Base-by-base conservation (phyloP, 1,284 basidiomycete genomes). In the Golubevia sp. region DNA sequence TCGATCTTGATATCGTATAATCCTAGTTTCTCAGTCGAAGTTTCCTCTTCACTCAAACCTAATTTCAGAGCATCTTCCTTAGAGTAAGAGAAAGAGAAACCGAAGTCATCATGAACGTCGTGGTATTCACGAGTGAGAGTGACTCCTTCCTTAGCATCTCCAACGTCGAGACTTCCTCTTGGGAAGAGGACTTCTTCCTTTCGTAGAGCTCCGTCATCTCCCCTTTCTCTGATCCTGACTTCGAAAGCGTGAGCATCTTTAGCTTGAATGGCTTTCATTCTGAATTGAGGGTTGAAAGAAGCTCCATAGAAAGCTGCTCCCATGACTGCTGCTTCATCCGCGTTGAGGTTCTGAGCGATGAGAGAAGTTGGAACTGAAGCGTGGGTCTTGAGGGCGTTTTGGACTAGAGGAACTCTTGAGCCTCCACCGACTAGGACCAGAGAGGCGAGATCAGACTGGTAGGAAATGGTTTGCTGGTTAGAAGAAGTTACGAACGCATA, bases 301-400 rank as follows among this genome's bases (percentile, higher is more conserved):
- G 97, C 97, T 23, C 94, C 97, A 73, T 97, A 91, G 60, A 97
- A 90, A 1, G 92, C 97, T 3, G 96, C 95, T 55, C 89, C 94
- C 58, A 99, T 89, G 15, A 97, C 96, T 11, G 92, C 92, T 0
- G 94, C 93, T 86, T 99, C 96, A 83, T 99, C 97, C 0, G 96
- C 91, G 81, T 99, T 99, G 61, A 99, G 93, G 74, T 97, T 97
- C 76, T 91, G 88, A 30, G 80, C 79, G 11, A 82, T 57, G 64
- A 78, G 76, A 48, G 62, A 62, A 26, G 79, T 74, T 0, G 80
- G 80, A 13, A 83, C 73, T 26, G 79, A 79, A 0, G 73, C 74
- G n/a, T 67, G 64, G n/a, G 13, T n/a, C 15, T 66, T 64, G 50
- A 83, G 63, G 8, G 76, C 4, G 30, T 34, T 34, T 83, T 97